Conservation (phyloP, 1,284 basidiomycete genomes). For the Sporisorium reilianum region DNA sequence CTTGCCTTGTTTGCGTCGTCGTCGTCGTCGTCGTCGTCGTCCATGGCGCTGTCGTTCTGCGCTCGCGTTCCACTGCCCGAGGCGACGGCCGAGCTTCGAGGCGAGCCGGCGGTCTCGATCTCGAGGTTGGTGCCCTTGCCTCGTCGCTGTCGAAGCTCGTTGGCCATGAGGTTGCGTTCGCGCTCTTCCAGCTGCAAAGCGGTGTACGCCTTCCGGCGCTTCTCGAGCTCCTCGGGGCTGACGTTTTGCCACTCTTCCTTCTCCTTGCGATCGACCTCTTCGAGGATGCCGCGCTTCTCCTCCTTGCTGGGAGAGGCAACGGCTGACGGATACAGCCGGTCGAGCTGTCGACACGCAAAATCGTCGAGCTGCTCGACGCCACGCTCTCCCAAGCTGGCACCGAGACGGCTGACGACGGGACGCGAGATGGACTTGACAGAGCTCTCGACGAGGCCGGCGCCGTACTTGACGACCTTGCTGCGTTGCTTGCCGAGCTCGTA, state of each 20-base stretch:
- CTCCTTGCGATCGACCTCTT: slow-evolving; percentile 55
- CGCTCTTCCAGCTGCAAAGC: slow-evolving; percentile 57
- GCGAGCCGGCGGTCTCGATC: slow-evolving; percentile 19
- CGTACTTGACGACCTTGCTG: slow-evolving; percentile 86
- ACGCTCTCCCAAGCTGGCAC: slow-evolving; percentile 72
- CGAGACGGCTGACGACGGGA: slow-evolving; percentile 83
- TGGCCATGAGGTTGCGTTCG: slow-evolving; percentile 54
- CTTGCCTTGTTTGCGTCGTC: slow-evolving; percentile 15
- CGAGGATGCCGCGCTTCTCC: slow-evolving; percentile 53
- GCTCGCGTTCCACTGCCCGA: slow-evolving; percentile 17
- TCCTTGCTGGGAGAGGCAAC: slow-evolving; percentile 49
- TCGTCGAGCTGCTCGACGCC: slow-evolving; percentile 80
- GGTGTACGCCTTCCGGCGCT: slow-evolving; percentile 54
- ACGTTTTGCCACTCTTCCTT: slow-evolving; percentile 57
- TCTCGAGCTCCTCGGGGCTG: slow-evolving; percentile 54
- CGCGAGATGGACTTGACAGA: slow-evolving; percentile 83
- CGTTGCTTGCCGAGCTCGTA: slow-evolving; percentile 83
- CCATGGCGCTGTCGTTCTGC: slow-evolving; percentile 18
- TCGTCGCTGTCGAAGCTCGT: slow-evolving; percentile 55
- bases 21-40: slow-evolving; percentile 18
- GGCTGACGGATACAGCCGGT: slow-evolving; percentile 72
- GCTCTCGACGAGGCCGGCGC: slow-evolving; percentile 87
- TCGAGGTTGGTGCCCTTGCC: slow-evolving; percentile 36
- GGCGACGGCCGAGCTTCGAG: slow-evolving; percentile 15
- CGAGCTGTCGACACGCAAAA: slow-evolving; percentile 86